A percentile compares a stretch with the other conserved stretches of the same genome.
Evolutionary conservation across 176 grass and related monocot genomes (phyloP).

Genomic region (Poa pratensis): DNA sequence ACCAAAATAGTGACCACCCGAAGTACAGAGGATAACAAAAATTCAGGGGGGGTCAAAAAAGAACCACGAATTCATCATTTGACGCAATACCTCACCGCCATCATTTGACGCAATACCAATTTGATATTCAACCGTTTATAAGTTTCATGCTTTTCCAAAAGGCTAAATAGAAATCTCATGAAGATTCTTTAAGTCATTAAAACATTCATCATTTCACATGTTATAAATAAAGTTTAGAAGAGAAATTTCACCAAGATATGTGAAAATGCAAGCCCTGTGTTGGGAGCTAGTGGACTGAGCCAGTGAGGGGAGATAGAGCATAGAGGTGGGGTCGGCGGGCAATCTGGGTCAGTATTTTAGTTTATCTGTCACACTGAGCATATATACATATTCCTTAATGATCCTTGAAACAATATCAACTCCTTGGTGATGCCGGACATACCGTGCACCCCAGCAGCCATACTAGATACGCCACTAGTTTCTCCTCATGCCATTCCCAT

Average conservation of each 20-base stretch:
- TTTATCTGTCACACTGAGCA: not conserved
- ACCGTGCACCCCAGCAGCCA: not conserved
- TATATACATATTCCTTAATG: not conserved
- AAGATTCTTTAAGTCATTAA: no score
- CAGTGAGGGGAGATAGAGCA: not conserved
- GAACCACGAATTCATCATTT: no score
- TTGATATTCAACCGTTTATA: no score
- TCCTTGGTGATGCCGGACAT: not conserved
- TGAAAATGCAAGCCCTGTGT: not conserved
- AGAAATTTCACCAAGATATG: no score
- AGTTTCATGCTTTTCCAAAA: no score
- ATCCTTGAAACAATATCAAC: not conserved
- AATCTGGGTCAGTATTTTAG: not conserved
- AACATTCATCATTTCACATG: not conserved
- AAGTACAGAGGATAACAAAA: no score
- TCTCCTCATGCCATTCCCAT: slow-evolving; percentile 27
- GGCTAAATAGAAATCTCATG: no score
- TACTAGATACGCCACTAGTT: not conserved
- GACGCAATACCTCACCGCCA: no score
- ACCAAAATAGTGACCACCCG: no score
- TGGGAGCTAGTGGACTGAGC: not conserved
- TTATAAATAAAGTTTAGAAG: no score
- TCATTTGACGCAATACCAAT: no score
- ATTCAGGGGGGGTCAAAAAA: no score
- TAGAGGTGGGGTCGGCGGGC: not conserved